Evolutionary conservation across 2,329 filamentous ascomycete genomes (phyloP), one percentile per base, ranked within the genome.

Genomic region (Lasiodiplodia theobromae): DNA sequence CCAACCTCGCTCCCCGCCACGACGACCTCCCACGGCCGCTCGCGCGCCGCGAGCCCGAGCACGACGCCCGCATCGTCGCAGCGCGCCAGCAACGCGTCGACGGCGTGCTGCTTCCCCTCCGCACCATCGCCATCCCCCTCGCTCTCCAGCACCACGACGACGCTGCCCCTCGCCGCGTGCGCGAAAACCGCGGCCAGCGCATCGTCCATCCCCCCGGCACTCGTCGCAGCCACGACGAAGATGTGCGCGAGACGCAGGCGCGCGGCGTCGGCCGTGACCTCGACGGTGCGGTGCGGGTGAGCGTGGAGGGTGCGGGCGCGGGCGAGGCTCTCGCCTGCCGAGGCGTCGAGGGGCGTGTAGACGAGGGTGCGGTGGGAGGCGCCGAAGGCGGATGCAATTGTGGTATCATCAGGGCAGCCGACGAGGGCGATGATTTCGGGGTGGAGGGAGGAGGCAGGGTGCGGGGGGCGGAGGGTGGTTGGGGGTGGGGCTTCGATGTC

Each of bases 11-110:
- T 31, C 28, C 51, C 51, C n/a, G 52, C 54, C 2, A 56, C 64
- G 3, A 66, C 64, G 10, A 56, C 40, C 54, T 66, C 64, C 18
- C 25, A 66, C 51, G 52, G 51, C 21, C 47, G 11, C 51, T 31
- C 34, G 72, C 78, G 37, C 28, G 28, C 18, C 31, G 60, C 44
- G n/a, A 64, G 14, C 40, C 60, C 60, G 25, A 53, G 31, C 44
- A 64, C 47, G 18, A 64, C 47, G n/a, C 60, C 60, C 44, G 11
- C 21, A 0, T 10, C 60, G 2, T 25, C 28, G 47, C 60, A 64
- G 47, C 28, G 3, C 31, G 28, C 31, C 12, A 52, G n/a, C 34
- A 38, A 16, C 10, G 11, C 31, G 2, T 64, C 60, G 31, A 64
- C 47, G 6, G n/a, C n/a, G 11, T 31, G 31, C 21, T 51, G 40